phyloP scores from a whole-genome alignment of 2,329 filamentous ascomycete genomes.

The Aspergillus sojae region DNA sequence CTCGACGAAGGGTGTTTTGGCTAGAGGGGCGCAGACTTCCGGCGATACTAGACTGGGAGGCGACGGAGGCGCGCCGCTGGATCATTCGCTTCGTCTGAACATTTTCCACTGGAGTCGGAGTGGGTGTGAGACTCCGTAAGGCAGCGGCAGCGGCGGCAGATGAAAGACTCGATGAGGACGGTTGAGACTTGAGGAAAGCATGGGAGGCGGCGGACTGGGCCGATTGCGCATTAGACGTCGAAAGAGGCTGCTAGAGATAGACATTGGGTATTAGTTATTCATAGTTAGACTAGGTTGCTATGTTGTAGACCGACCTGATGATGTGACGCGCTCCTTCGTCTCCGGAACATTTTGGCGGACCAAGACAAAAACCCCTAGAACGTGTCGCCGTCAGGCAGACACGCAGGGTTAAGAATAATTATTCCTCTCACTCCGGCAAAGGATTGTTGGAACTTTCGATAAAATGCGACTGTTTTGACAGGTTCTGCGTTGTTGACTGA shows the following conservation, averaged over 20 bases:
- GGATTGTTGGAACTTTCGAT: not conserved
- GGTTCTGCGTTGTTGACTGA: not conserved
- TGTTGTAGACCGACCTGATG: conserved; percentile 30
- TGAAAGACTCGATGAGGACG: conserved; percentile 69
- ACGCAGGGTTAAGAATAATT: conserved; percentile 6
- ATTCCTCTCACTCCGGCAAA: not conserved
- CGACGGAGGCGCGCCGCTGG: conserved; percentile 71
- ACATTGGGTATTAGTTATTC: conserved; percentile 15
- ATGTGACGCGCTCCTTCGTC: conserved; percentile 48
- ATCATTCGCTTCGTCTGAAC: conserved; percentile 85
- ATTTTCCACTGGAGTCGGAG: conserved; percentile 77
- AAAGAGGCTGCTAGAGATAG: conserved; percentile 58
- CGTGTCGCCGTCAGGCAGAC: conserved; percentile 16
- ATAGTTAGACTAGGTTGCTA: not conserved
- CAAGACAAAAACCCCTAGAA: not conserved
- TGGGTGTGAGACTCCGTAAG: conserved; percentile 74
- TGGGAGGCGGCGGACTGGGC: conserved; percentile 79
- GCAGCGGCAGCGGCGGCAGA: conserved; percentile 85
- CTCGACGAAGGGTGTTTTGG: conserved; percentile 59
- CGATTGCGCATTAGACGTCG: conserved; percentile 66
- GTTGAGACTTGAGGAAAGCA: conserved; percentile 72
- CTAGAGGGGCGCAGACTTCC: conserved; percentile 44
- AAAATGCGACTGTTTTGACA: not conserved
- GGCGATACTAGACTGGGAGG: conserved; percentile 62
- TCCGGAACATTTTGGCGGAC: conserved; percentile 39